Evolutionary conservation across 768 basidiomycete species (phyloP), one percentile per base, ranked within the genome.

Genomic region (Suillus subalutaceus): DNA sequence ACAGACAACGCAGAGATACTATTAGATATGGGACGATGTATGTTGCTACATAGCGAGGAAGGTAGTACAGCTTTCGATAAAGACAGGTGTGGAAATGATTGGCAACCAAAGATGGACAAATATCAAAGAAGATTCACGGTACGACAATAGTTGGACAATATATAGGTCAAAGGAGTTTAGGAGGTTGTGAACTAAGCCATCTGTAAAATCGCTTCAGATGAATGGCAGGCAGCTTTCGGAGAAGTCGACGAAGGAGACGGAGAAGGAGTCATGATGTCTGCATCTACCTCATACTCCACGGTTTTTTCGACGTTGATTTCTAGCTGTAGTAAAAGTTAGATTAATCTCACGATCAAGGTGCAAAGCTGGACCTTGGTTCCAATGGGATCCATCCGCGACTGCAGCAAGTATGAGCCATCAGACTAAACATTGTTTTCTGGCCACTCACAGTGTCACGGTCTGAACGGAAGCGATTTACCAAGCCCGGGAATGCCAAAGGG

Each of bases 291-390:
- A 40, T 75, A 68, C 16, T 75, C 69, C 26, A 75, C 68, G 12
- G 71, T 75, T 58, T 75, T 77, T 52, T 77, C 71, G 1, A 75
- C 69, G 12, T 71, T 77, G 20, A 75, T 75, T 60, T 75, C 74
- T 43, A 76, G 65, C 75, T 76, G 16, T 2, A 52, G 41, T 26
- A 41, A 32, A 44, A 50, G 30, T 52, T 38, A 53, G 46, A 15
- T 48, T 55, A 52, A 50, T 43, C 0, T 32, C 3, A 40, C 40
- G 41, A 6, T 15, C 26, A 60, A 60, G 23, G 40, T 37, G 18
- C 18, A 64, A n/a, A 41, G 32, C 48, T 69, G 10, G 37, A 77
- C 75, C 68, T 66, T 76, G n/a, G 72, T 64, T 23, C 62, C 50
- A 12, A 66, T 57, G 41, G 56, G 38, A 7, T 70, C 67, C n/a